phyloP scores from a whole-genome alignment of 441 rosid genomes.

The Populus hybrid region DNA sequence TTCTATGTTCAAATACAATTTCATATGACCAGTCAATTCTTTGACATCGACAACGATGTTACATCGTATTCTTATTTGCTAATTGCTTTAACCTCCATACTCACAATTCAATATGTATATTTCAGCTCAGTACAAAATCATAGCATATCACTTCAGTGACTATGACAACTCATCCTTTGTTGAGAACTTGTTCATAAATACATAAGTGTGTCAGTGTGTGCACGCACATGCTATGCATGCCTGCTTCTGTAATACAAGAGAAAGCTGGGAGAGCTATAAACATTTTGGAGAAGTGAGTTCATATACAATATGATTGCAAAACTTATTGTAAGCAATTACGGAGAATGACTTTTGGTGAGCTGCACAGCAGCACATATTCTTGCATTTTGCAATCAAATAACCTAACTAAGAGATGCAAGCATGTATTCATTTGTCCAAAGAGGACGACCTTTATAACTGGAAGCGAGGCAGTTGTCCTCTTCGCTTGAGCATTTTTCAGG shows the following conservation, averaged over 20 bases:
- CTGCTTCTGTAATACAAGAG: neutral
- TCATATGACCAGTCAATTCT: neutral
- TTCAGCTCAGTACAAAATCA: neutral
- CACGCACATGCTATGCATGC: neutral
- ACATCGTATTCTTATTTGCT: neutral
- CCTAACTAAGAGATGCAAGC: slow-evolving; percentile 11
- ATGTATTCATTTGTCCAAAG: slow-evolving; percentile 10
- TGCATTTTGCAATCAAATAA: neutral
- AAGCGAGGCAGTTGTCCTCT: slow-evolving; percentile 80
- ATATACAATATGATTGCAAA: neutral
- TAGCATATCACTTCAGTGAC: neutral
- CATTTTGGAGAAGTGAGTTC: neutral
- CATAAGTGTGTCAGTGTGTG: neutral
- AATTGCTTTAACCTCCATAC: neutral
- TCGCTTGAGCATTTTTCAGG: slow-evolving; percentile 95
- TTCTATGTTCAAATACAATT: neutral
- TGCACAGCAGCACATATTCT: neutral
- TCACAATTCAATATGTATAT: too few species aligned
- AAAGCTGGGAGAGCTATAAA: neutral
- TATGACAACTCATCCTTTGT: neutral
- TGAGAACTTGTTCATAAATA: neutral
- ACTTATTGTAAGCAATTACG: neutral
- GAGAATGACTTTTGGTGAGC: neutral
- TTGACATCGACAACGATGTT: neutral
- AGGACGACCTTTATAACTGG: slow-evolving; percentile 80